Evolutionary conservation across 768 basidiomycete genomes (phyloP).

Genomic region (Rhodotorula toruloides): DNA sequence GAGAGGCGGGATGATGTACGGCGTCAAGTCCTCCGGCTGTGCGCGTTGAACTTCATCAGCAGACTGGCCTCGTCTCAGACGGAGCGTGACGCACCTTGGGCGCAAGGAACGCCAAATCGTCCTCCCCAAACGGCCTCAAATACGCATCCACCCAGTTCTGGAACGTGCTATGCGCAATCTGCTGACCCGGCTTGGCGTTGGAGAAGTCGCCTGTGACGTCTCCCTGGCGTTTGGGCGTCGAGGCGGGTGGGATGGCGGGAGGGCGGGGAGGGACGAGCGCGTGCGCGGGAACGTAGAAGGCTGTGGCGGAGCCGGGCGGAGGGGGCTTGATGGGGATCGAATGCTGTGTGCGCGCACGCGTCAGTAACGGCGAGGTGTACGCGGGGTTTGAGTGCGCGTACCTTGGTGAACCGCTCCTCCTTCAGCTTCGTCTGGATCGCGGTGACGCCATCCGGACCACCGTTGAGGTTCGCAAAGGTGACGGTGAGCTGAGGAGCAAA

Average conservation of each 20-base stretch:
- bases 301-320: slow-evolving; percentile 16
- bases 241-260: slow-evolving; percentile 40
- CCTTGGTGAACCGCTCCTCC: slow-evolving; percentile 32
- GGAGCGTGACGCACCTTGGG: slow-evolving; percentile 55
- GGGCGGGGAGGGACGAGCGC: slow-evolving; percentile 37
- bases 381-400: not conserved
- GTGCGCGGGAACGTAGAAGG: slow-evolving; percentile 31
- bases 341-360: slow-evolving; percentile 7
- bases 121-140: slow-evolving; percentile 81
- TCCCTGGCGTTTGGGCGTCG: slow-evolving; percentile 48
- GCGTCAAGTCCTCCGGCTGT: slow-evolving; percentile 72
- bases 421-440: slow-evolving; percentile 18
- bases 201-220: slow-evolving; percentile 51
- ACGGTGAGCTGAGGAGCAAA: not conserved
- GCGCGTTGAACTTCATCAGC: not conserved
- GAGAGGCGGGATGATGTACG: slow-evolving; percentile 76
- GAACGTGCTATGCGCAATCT: slow-evolving; percentile 59
- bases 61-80: too few relatives aligned
- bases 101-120: slow-evolving; percentile 89
- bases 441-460: not conserved
- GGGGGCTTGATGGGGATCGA: slow-evolving; percentile 28
- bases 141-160: slow-evolving; percentile 85
- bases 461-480: too few relatives aligned
- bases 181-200: slow-evolving; percentile 47
- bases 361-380: slow-evolving; percentile 1